Base-by-base conservation (phyloP, 495 filamentous ascomycete species). In the Antarctomyces pellizariae region DNA sequence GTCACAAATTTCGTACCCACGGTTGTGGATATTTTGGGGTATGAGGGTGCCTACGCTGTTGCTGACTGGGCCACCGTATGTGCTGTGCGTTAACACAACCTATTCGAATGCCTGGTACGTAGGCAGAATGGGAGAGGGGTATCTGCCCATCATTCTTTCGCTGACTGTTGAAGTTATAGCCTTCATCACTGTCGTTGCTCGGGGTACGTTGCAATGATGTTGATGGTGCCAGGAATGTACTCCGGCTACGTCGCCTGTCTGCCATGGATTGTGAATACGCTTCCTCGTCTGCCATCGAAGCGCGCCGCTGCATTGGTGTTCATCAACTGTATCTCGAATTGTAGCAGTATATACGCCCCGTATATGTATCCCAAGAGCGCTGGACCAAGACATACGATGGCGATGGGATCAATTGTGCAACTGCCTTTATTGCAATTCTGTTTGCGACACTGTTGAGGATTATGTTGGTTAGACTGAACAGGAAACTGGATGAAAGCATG, bases 1-100 rank as follows among this genome's bases (percentile, higher is more conserved):
- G 69, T 79, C 5, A 79, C 75, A n/a, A 83, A 86, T 46, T 86
- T 86, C 60, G 84, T 89, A 52, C 78, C 79, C 0, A 73, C 76
- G 8, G 73, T 90, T 13, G 77, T 86, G 17, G 54, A 59, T 21
- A 83, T 77, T 1, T 54, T 90, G 4, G 58, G 67, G 5, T 78
- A 68, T 39, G 49, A 43, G 35, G 61, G 62, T n/a, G 67, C 78
- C 35, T 41, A 56, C 11, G 0, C 64, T 86, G 6, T 62, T 80
- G 2, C 60, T 89, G 15, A 83, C 75, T 3, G 71, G 67, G 0
- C 78, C 78, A 1, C 73, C 73, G 2, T 77, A 78, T 41, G 59
- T 72, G 4, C 55, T 86, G 8, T 62, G 60, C 20, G 69, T 83
- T 12, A 59, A 78, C 18, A 66, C 58, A 9, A 66, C 74, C 17